phyloP scores from a whole-genome alignment of 257 asterid species.

The Plantago major region DNA sequence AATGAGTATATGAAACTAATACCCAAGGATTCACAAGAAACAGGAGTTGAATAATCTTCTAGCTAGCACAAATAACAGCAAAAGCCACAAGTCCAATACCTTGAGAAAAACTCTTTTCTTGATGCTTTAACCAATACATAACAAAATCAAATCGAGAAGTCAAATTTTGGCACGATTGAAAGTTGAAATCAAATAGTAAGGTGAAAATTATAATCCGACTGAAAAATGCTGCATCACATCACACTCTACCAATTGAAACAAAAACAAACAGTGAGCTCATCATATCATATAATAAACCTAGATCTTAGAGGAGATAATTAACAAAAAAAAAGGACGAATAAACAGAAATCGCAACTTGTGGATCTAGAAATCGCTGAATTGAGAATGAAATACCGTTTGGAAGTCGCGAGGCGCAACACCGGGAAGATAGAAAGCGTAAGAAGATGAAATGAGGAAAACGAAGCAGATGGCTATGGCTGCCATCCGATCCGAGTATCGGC shows the following conservation, averaged over 20 bases:
- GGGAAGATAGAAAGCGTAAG: constrained; percentile 67
- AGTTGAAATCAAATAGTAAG: neutral
- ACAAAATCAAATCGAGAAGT: no score
- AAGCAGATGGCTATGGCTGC: constrained; percentile 34
- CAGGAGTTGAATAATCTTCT: no score
- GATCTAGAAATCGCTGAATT: constrained; percentile 19
- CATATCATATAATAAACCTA: constrained; percentile 12
- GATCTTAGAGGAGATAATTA: constrained; percentile 15
- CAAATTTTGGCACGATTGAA: neutral
- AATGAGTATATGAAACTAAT: no score
- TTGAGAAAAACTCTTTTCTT: no score
- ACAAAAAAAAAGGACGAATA: neutral
- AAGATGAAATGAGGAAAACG: constrained; percentile 40
- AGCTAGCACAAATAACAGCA: no score
- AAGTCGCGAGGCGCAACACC: constrained; percentile 88
- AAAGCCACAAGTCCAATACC: no score
- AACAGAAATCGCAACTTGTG: neutral
- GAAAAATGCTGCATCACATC: no score
- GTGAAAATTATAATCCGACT: neutral
- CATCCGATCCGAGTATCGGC: constrained; percentile 33
- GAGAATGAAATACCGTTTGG: constrained; percentile 31
- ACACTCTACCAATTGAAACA: no score
- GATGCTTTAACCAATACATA: no score
- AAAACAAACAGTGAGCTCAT: constrained; percentile 1
- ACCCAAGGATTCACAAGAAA: no score